Base-by-base conservation (phyloP, 2,329 filamentous ascomycete genomes). In the Calonectria honghensis region DNA sequence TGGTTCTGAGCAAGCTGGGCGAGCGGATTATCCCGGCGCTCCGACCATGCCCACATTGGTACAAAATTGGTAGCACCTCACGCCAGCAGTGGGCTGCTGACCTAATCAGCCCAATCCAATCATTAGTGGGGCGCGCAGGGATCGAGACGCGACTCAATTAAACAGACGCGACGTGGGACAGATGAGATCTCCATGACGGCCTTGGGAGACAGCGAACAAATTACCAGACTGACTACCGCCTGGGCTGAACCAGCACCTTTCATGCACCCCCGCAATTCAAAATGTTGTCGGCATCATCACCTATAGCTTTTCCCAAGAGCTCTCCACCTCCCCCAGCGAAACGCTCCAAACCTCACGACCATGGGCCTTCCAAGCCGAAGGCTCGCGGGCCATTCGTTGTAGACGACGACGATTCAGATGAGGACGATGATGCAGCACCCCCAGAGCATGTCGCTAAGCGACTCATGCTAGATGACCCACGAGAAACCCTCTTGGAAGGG, bases 231-330 rank as follows among this genome's bases (percentile, higher is more conserved):
- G 66, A 64, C 31, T 54, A 20, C 41, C 54, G 35, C 50, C 39
- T 11, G 20, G 41, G 41, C 27, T 35, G 16, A 32, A 39, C 27
- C 29, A 11, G 14, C 18, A 24, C 61, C 45, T 45, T 31, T 48
- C 4, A 66, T 69, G 24, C 41, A 16, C 61, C 54, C 16, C 70
- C 16, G 27, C 24, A 24, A 35, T 10, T 35, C 73, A 86, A 79
- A 54, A 94, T 94, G 91, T 85, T 91, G 32, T 87, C 89, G 48
- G 87, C 90, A 50, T 93, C 92, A 9, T 93, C 92, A 18, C 90
- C 92, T 3, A 84, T 92, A 27, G 81, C 86, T 32, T 91, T 91
- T 73, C 90, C 91, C 3, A 83, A 86, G 9, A 91, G 87, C 79
- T 90, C 91, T 31, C 78, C 83, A 48, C 84, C 84, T 51, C 80